These are phyloP conservation scores for Gossypium australe DNA, from an alignment of 345 rosid genomes.

Conservation along the genomic window DNA sequence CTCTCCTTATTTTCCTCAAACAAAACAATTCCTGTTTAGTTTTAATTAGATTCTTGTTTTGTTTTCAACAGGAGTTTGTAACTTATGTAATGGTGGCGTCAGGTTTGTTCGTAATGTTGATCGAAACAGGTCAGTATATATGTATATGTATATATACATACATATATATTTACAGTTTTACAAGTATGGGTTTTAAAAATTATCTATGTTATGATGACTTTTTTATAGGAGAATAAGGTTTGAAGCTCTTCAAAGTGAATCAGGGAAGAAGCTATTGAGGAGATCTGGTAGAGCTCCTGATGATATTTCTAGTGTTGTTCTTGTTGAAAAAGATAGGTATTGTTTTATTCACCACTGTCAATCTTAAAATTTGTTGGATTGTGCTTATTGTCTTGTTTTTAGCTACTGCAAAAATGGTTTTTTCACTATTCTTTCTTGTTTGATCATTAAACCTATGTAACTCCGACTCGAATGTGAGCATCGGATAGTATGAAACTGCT, in stretches of 20 bases:
- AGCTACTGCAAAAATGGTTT: background rate
- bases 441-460: too few species aligned
- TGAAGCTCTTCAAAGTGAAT: conserved; percentile 85
- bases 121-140: conserved; percentile 43
- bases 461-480: too few species aligned
- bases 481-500: background rate
- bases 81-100: conserved; percentile 89
- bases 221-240: conserved; percentile 64
- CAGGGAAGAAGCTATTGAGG: conserved; percentile 63
- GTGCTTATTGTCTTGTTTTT: background rate
- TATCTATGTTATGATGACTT: background rate
- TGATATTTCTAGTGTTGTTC: conserved; percentile 90
- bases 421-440: background rate
- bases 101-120: conserved; percentile 70
- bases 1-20: background rate
- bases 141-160: too few species aligned
- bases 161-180: too few species aligned
- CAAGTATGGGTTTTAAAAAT: background rate
- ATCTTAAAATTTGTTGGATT: too few species aligned
- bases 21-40: background rate
- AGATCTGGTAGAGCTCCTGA: conserved; percentile 94
- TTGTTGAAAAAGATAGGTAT: conserved; percentile 73
- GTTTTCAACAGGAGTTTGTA: conserved; percentile 59
- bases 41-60: background rate
- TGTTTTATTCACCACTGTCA: background rate